These are phyloP conservation scores for Trametes punicea DNA, from an alignment of 768 basidiomycete species.

Conservation along the genomic window DNA sequence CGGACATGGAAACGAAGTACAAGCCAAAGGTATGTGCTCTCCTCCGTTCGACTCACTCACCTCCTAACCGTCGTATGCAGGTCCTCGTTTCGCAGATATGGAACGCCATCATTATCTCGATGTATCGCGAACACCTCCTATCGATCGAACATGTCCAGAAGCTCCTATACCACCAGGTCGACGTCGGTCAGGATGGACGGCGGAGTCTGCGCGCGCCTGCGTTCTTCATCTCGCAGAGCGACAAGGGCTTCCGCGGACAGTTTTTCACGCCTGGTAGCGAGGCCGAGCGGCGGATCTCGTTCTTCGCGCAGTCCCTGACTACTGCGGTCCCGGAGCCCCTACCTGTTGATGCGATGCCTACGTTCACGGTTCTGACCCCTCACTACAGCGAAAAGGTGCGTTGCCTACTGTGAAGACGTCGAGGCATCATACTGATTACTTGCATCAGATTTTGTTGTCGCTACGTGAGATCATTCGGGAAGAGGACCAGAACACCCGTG, in stretches of 20 bases:
- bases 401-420: not conserved
- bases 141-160: constrained; percentile 99
- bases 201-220: constrained; percentile 92
- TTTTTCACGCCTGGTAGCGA: constrained; percentile 96
- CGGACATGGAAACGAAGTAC: constrained; percentile 97
- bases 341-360: constrained; percentile 99
- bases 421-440: not conserved
- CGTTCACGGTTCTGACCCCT: constrained; percentile 96
- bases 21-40: constrained; percentile 84
- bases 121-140: constrained; percentile 98
- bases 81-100: constrained; percentile 98
- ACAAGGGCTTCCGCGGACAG: constrained; percentile 77
- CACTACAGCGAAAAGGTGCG: constrained; percentile 96
- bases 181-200: constrained; percentile 76
- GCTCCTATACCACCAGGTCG: constrained; percentile 95
- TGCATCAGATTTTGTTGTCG: constrained; percentile 91
- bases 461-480: constrained; percentile 98
- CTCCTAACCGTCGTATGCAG: constrained; percentile 34
- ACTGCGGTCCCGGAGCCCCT: constrained; percentile 91
- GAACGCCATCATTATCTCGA: constrained; percentile 99
- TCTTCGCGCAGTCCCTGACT: constrained; percentile 97
- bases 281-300: constrained; percentile 96
- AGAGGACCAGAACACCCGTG: constrained; percentile 95
- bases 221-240: constrained; percentile 96
- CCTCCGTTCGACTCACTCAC: not conserved